Evolutionary conservation across 2,329 filamentous ascomycete species (phyloP).

Genomic region (Pseudogymnoascus sp.): DNA sequence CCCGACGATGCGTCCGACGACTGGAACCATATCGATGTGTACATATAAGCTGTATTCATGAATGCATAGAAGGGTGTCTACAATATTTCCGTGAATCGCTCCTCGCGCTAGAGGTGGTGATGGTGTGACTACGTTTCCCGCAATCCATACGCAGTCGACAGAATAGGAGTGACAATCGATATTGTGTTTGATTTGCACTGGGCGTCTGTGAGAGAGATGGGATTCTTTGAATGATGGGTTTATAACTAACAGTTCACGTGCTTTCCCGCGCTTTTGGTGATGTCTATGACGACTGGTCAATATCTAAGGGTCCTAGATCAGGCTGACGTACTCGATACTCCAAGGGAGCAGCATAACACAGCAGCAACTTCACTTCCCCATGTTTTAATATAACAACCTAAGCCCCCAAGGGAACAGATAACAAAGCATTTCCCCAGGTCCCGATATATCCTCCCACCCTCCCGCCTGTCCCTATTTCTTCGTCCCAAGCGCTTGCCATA

Average conservation of each 20-base stretch:
- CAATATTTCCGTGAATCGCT: not conserved
- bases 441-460: not conserved
- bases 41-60: constrained; percentile 9
- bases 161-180: not conserved
- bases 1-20: constrained; percentile 4
- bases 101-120: not conserved
- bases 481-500: not conserved
- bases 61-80: constrained; percentile 8
- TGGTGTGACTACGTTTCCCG: constrained; percentile 5
- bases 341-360: not conserved
- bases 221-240: not conserved
- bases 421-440: not conserved
- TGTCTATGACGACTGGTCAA: not conserved
- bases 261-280: not conserved
- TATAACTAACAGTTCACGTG: not conserved
- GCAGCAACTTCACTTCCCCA: not conserved
- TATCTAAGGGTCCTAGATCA: constrained; percentile 1
- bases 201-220: not conserved
- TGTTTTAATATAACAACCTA: not conserved
- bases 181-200: not conserved
- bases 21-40: constrained; percentile 7
- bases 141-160: not conserved
- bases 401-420: not conserved
- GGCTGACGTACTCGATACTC: not conserved
- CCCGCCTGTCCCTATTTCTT: not conserved